Evolutionary conservation across 352 stramenopile species (phyloP), one percentile per base, ranked within the genome.

Genomic region (Phytopythium boreale): DNA sequence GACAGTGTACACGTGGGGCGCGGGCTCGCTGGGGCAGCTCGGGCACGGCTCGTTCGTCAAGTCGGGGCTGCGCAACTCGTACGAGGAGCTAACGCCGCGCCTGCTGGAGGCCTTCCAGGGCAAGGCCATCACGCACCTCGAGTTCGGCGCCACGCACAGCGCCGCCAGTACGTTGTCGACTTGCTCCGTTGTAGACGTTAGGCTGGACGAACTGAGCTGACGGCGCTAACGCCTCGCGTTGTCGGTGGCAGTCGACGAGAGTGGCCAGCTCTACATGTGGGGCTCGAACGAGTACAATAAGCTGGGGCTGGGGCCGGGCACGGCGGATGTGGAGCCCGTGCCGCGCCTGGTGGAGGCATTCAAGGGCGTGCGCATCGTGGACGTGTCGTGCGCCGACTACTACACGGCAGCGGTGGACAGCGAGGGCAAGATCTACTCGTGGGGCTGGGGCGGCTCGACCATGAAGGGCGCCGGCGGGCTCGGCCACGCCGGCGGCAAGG

Each of bases 221-320:
- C 2, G 11, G 0, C 4, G 5, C 27, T 41, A 17, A 41, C 36
- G 31, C 37, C 4, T 36, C 31, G 31, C 31, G 8, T 8, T 3
- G 31, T 36, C 31, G 31, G 12, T 52, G 53, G 19, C 63, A 93
- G 85, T 95, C 47, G 84, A 94, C 43, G 80, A 80, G 29, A 63
- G 77, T 22, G 87, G 87, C 2, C 80, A 77, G 24, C 69, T 95
- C 46, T 93, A 87, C 68, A 80, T 74, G 62, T 95, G 87, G 87
- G 93, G 93, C 29, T 90, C 87, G 31, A 98, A 98, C 70, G 87
- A 98, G 66, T 93, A 97, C 70, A 88, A 82, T 64, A 91, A 95
- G 64, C 75, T 95, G 43, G 87, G 87, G 4, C 68, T 89, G 2
- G 80, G 80, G 20, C 64, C 71, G 3, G 75, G 44, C 59, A 58